Evolutionary conservation across 345 rosid species (phyloP).

Genomic region (Pugionium dolabratum): DNA sequence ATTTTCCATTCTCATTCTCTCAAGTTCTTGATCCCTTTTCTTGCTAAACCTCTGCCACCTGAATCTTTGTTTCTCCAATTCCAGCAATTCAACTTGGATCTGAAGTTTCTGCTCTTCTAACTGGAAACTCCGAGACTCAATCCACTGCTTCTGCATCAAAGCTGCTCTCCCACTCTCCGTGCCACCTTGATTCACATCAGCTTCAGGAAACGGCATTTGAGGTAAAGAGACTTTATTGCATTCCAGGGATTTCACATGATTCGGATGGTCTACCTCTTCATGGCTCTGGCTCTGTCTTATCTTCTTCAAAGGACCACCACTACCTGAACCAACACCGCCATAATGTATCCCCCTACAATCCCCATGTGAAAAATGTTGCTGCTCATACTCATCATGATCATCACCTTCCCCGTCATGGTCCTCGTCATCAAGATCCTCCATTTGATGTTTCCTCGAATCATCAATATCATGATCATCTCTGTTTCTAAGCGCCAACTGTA

Average conservation of each 20-base stretch:
- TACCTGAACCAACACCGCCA: constrained; percentile 38
- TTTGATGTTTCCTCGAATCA: constrained; percentile 53
- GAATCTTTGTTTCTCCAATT: constrained; percentile 78
- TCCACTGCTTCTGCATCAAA: constrained; percentile 65
- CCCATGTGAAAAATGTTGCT: constrained; percentile 49
- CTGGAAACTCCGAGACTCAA: constrained; percentile 65
- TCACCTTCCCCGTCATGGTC: constrained; percentile 73
- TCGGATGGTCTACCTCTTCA: constrained; percentile 53
- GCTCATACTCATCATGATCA: constrained; percentile 71
- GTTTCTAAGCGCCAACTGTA: constrained; percentile 68
- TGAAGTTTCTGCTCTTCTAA: constrained; percentile 81
- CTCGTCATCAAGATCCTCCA: constrained; percentile 77
- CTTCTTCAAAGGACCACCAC: constrained; percentile 59
- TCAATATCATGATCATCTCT: constrained; percentile 76
- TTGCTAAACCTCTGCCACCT: constrained; percentile 83
- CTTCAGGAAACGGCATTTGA: constrained; percentile 46
- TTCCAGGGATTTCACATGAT: constrained; percentile 32
- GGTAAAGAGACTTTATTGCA: constrained; percentile 35
- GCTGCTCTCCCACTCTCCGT: constrained; percentile 52
- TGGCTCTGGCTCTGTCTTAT: constrained; percentile 53
- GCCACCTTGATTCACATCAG: constrained; percentile 54
- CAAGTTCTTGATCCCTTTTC: constrained; percentile 77
- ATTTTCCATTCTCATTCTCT: constrained; percentile 73
- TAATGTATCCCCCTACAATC: constrained; percentile 47
- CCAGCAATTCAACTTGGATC: constrained; percentile 72